These are phyloP conservation scores for Coemansia sp. DNA, from an alignment of 192 early-diverging fungal genomes.

Conservation along the genomic window DNA sequence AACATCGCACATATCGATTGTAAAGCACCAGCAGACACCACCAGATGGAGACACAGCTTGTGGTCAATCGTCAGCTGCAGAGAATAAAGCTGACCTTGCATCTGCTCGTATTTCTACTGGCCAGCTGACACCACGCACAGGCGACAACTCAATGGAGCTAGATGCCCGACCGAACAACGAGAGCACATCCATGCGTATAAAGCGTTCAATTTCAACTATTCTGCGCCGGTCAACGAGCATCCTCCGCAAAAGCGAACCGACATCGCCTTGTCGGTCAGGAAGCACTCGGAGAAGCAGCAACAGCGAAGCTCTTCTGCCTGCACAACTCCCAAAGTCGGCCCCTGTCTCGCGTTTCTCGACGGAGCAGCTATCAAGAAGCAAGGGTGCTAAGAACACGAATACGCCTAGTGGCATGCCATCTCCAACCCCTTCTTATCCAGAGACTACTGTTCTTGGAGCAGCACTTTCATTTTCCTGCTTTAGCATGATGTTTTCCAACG, in stretches of 20 bases:
- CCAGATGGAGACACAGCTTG: background rate
- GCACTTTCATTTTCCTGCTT: conserved; percentile 40
- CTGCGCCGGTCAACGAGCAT: conserved; percentile 42
- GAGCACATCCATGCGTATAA: conserved; percentile 28
- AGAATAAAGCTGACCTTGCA: background rate
- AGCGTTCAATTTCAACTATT: conserved; percentile 46
- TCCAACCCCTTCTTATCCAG: background rate
- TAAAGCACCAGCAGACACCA: conserved; percentile 8
- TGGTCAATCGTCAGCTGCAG: background rate
- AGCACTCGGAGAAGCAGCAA: conserved; percentile 6
- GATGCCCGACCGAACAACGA: conserved; percentile 3
- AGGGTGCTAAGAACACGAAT: background rate
- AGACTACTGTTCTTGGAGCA: conserved; percentile 2
- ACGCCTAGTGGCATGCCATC: background rate
- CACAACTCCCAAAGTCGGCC: background rate
- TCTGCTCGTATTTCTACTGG: conserved; percentile 5
- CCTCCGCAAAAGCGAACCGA: conserved; percentile 20
- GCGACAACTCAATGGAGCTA: conserved; percentile 29
- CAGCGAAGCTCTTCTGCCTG: conserved; percentile 4
- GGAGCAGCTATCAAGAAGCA: background rate
- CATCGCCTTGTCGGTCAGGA: background rate
- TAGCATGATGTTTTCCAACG: conserved; percentile 14
- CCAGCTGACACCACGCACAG: conserved; percentile 19
- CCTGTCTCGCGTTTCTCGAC: background rate
- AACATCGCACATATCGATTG: conserved; percentile 8